Base-by-base conservation (phyloP, 805 yeast genomes). In the Wickerhamomyces pijperi region DNA sequence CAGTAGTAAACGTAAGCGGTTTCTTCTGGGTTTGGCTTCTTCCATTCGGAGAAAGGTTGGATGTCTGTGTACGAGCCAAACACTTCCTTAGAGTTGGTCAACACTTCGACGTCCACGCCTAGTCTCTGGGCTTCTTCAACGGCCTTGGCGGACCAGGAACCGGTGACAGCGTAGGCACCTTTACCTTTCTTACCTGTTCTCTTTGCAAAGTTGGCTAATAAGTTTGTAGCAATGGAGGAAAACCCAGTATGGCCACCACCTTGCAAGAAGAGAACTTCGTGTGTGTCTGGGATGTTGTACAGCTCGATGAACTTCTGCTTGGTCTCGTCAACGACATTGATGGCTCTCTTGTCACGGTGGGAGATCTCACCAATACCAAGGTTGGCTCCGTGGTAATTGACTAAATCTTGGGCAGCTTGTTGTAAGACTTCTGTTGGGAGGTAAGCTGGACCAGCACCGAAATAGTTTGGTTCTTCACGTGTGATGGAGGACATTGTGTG, bases 391-490 rank as follows among this genome's bases (percentile, higher is more conserved):
- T 82, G 65, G 61, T 74, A 92, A 53, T 78, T 74, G 44, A 92
- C 57, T 46, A 92, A 67, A 57, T 92, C 97, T 25, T 59, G 56
- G 2, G 97, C 94, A 5, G 97, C 95, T 63, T 84, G 80, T 61
- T 85, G 80, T 39, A 92, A 70, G 2, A 90, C 97, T 4, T 61
- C 54, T 3, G 90, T 77, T 28, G 97, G 97, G 34, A 92, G 68
- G 38, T 79, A 71, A 1, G 98, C 98, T 36, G 99, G 99, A 13
- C 99, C 99, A n/a, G 99, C 97, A 41, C 97, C 98, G 54, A 86
- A 92, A 58, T 92, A 84, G 54, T 74, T 66, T 40, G 87, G 86
- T 53, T 78, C 78, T 58, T 70, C 78, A 65, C 90, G 75, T 5
- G 33, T 31, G 15, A 31, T 31, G 9, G 19, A 31, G 19, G 33